These are phyloP conservation scores for Metschnikowia anglica DNA, from an alignment of 805 yeast species.

Conservation along the genomic window DNA sequence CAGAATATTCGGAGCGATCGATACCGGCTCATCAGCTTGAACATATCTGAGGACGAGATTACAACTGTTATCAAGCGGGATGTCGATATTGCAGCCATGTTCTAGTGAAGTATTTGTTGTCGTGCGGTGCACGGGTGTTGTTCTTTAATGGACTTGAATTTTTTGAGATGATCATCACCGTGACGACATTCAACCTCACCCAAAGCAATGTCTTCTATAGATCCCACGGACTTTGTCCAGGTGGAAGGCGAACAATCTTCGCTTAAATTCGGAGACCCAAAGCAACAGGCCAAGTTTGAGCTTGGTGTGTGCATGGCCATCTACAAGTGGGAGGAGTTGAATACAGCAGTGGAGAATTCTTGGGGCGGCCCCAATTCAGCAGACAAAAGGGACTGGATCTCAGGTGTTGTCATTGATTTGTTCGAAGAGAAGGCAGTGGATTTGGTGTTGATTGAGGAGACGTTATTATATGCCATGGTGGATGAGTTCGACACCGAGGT, in stretches of 20 bases:
- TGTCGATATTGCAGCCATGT: conserved; percentile 19
- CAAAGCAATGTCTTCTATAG: conserved; percentile 32
- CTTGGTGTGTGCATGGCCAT: conserved; percentile 89
- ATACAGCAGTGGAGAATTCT: conserved; percentile 81
- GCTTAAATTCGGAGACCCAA: conserved; percentile 52
- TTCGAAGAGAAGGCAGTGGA: conserved; percentile 72
- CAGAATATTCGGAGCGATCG: conserved; percentile 72
- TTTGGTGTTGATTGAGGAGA: conserved; percentile 75
- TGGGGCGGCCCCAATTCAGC: conserved; percentile 96
- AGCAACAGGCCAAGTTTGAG: conserved; percentile 83
- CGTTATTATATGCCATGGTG: conserved; percentile 83
- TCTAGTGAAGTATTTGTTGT: neutral
- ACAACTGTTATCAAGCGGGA: conserved; percentile 60
- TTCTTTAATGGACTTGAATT: neutral
- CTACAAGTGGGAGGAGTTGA: conserved; percentile 86
- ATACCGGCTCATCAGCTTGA: conserved; percentile 59
- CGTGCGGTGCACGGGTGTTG: conserved; percentile 14
- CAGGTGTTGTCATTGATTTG: conserved; percentile 76
- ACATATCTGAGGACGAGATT: conserved; percentile 70
- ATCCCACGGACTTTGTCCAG: conserved; percentile 54
- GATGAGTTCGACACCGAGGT: conserved; percentile 90
- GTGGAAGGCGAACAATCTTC: conserved; percentile 42
- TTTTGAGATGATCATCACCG: conserved; percentile 14
- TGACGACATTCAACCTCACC: neutral
- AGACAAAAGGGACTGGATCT: conserved; percentile 94